phyloP scores from a whole-genome alignment of 2,329 filamentous ascomycete species.

The Eurotiales sp. region DNA sequence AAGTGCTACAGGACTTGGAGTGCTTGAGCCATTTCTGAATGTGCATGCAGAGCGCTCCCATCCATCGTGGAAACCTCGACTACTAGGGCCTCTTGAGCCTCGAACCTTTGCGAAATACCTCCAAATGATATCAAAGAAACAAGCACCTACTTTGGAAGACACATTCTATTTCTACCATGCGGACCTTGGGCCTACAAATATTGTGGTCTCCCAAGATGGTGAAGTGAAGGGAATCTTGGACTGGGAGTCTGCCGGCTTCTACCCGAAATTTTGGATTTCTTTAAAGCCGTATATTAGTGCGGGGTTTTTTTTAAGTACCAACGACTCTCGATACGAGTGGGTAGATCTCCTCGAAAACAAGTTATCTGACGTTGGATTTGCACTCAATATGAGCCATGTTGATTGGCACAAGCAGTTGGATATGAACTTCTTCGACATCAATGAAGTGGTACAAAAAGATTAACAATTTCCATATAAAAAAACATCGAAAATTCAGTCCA shows the following conservation, averaged over 20 bases:
- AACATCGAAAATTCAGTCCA: no score
- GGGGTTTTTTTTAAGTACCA: neutral
- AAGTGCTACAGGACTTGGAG: neutral
- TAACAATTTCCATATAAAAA: no score
- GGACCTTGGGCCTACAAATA: conserved; percentile 9
- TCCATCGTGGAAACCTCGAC: neutral
- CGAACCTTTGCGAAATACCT: neutral
- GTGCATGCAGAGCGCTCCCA: neutral
- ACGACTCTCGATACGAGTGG: neutral
- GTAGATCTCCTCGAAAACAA: neutral
- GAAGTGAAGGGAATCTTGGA: conserved; percentile 11
- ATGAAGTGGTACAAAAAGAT: no score
- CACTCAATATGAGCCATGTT: neutral
- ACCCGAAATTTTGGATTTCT: conserved; percentile 13
- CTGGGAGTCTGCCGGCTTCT: conserved; percentile 15
- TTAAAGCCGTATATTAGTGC: conserved; percentile 7
- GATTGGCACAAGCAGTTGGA: neutral
- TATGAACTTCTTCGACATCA: neutral
- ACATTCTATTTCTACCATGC: neutral
- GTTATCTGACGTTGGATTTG: neutral
- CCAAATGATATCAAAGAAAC: neutral
- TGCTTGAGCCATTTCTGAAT: neutral
- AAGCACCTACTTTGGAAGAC: neutral
- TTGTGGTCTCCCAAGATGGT: conserved; percentile 11
- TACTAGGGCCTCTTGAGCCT: neutral